A percentile compares a stretch with the other conserved stretches of the same genome.
Conservation (phyloP, 495 filamentous ascomycete species). For the Penicillium coffeae region DNA sequence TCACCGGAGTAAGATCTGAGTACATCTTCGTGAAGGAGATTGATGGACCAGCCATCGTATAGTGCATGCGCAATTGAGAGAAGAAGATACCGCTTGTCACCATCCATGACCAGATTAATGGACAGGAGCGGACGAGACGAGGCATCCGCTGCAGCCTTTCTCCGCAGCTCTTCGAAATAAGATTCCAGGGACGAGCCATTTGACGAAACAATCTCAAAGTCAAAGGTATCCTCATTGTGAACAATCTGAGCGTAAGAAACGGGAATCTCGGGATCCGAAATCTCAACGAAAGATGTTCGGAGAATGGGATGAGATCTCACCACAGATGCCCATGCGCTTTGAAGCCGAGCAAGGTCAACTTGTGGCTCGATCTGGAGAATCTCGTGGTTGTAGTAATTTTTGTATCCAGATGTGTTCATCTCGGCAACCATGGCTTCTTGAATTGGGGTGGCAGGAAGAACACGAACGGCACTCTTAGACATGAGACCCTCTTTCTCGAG, state of each 20-base stretch:
- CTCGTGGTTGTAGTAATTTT: slow-evolving; percentile 78
- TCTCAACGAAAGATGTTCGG: slow-evolving; percentile 62
- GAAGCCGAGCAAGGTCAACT: slow-evolving; percentile 51
- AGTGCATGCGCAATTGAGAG: slow-evolving; percentile 70
- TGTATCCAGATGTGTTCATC: slow-evolving; percentile 64
- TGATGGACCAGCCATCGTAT: slow-evolving; percentile 81
- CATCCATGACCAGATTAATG: slow-evolving; percentile 14
- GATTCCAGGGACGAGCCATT: slow-evolving; percentile 15
- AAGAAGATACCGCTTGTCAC: slow-evolving; percentile 22
- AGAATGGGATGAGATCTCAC: slow-evolving; percentile 60
- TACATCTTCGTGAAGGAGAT: slow-evolving; percentile 61
- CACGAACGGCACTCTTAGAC: slow-evolving; percentile 36
- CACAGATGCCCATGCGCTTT: slow-evolving; percentile 56
- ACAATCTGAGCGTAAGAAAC: slow-evolving; percentile 64
- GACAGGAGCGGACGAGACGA: slow-evolving; percentile 13
- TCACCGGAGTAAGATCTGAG: slow-evolving; percentile 30
- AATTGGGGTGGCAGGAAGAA: slow-evolving; percentile 70
- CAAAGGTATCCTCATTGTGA: slow-evolving; percentile 24
- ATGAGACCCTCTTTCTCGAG: slow-evolving; percentile 27
- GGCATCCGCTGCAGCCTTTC: slow-evolving; percentile 13
- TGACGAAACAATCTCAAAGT: slow-evolving; percentile 17
- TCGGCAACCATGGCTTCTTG: slow-evolving; percentile 83
- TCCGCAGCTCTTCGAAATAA: slow-evolving; percentile 22
- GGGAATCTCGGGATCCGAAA: slow-evolving; percentile 53
- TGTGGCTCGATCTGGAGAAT: slow-evolving; percentile 52